Percentiles rank a stretch among this genome's conserved stretches.
Conservation (phyloP, 176 grass and related monocot species). For the Musa troglodytarum region DNA sequence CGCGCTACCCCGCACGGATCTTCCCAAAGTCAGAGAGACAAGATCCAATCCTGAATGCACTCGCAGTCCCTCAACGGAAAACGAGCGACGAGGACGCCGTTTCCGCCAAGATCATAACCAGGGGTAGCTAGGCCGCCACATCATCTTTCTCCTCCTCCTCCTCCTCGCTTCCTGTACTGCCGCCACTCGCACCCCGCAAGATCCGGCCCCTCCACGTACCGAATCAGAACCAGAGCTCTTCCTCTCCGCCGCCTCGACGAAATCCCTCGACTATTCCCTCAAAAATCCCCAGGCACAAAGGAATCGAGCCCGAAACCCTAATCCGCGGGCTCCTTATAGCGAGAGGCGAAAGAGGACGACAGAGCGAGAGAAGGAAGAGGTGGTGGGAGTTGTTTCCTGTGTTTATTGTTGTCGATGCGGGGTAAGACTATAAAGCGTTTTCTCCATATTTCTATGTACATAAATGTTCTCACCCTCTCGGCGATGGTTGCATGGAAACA, state of each 20-base stretch:
- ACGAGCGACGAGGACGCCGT: neutral
- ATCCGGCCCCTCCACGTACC: neutral
- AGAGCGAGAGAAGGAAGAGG: neutral
- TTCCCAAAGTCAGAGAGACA: conserved; percentile 2
- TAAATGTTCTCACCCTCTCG: too few relatives aligned
- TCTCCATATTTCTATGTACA: neutral
- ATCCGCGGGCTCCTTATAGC: neutral
- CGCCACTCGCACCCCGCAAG: neutral
- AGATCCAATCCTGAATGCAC: conserved; percentile 22
- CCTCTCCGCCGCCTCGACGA: neutral
- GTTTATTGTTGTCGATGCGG: neutral
- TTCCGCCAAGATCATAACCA: neutral
- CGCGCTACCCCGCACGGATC: conserved; percentile 2
- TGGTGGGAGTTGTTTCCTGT: neutral
- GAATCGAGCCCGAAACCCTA: neutral
- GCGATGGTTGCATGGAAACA: neutral
- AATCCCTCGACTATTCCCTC: neutral
- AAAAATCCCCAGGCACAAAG: neutral
- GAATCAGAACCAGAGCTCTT: neutral
- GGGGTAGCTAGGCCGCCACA: too few relatives aligned
- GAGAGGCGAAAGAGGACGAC: neutral
- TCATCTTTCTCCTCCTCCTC: too few relatives aligned
- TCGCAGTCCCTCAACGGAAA: conserved; percentile 2
- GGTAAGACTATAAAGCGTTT: neutral
- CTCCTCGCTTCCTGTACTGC: neutral